phyloP scores from a whole-genome alignment of 2,329 filamentous ascomycete species.

The Graphilbum fragrans region DNA sequence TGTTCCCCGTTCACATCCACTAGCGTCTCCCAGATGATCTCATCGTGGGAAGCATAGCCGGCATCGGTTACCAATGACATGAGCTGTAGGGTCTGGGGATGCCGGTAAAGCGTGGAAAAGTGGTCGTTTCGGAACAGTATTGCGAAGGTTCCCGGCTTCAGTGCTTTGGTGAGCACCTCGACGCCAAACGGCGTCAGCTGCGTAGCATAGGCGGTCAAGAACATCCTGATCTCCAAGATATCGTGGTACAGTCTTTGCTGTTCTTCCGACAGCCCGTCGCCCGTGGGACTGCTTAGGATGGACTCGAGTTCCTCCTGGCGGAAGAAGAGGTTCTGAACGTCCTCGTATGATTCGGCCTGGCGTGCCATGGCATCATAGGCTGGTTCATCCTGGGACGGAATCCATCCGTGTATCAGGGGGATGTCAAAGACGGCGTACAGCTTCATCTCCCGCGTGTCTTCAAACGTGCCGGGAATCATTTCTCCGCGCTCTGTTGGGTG shows the following conservation, averaged over 20 bases:
- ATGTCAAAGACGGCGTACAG: slow-evolving; percentile 83
- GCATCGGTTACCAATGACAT: slow-evolving; percentile 85
- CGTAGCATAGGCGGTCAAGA: slow-evolving; percentile 68
- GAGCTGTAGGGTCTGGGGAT: slow-evolving; percentile 63
- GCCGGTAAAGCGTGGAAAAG: slow-evolving; percentile 86
- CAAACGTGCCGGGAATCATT: slow-evolving; percentile 60
- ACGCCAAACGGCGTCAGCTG: slow-evolving; percentile 79
- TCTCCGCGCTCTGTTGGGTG: slow-evolving; percentile 36
- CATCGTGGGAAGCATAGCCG: slow-evolving; percentile 75
- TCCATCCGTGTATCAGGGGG: slow-evolving; percentile 86
- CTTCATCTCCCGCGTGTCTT: slow-evolving; percentile 77
- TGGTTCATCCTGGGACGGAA: slow-evolving; percentile 55
- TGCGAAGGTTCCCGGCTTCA: slow-evolving; percentile 67
- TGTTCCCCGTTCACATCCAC: slow-evolving; percentile 76
- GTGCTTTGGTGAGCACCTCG: slow-evolving; percentile 55
- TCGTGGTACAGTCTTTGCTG: slow-evolving; percentile 78
- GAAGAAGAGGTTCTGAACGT: slow-evolving; percentile 81
- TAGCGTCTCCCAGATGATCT: slow-evolving; percentile 92
- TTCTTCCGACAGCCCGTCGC: slow-evolving; percentile 47
- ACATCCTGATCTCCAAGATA: slow-evolving; percentile 71
- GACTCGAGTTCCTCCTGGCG: slow-evolving; percentile 78
- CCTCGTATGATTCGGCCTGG: slow-evolving; percentile 76
- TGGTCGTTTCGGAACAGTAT: slow-evolving; percentile 97
- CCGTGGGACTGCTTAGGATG: slow-evolving; percentile 45
- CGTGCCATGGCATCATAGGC: slow-evolving; percentile 60